Evolutionary conservation across 129 eudicot genomes (phyloP), one percentile per base, ranked within the genome.

Genomic region (Pseudognaphalium luteoalbum): DNA sequence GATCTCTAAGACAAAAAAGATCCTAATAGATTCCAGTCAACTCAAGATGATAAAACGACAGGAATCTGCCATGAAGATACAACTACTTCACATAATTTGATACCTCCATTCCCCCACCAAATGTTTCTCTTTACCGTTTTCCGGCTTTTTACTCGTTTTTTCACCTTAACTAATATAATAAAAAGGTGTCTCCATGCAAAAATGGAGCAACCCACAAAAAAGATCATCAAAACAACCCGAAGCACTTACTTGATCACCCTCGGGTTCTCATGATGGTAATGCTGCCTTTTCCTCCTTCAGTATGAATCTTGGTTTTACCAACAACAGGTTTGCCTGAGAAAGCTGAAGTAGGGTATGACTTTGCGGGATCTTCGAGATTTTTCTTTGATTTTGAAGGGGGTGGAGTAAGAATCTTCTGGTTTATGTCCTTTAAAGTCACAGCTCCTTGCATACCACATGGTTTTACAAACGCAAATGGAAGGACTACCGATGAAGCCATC

Each of bases 211-310:
- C 68, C 54, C 58, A 72, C 20, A 73, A 71, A 60, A 66, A 51
- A 71, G 51, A 22, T 33, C 19, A 34, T 21, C 21, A 16, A 22
- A 44, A 2, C 69, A 69, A 57, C 11, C 14, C 9, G 7, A 71
- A 50, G 5, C 20, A 61, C 74, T 61, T 41, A 62, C 70, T 56
- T 22, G 51, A 34, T 92, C 81, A 94, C 50, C 98, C 98, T 76
- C 88, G 91, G 63, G 98, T 93, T 78, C 98, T 91, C 97, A 91
- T 88, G 47, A 93, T 93, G 25, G 98, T 93, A 57, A 91, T 93
- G 88, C 98, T 91, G 28, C 97, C 98, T 85, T 88, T 86, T 61
- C 98, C 98, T 30, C 98, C 98, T 81, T 93, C 96, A 0, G 97
- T 93, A 54, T 80, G 96, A 63, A 93, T 93, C 75, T 85, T 93